phyloP scores from a whole-genome alignment of 106 monocot species.

The Posidonia australis region DNA sequence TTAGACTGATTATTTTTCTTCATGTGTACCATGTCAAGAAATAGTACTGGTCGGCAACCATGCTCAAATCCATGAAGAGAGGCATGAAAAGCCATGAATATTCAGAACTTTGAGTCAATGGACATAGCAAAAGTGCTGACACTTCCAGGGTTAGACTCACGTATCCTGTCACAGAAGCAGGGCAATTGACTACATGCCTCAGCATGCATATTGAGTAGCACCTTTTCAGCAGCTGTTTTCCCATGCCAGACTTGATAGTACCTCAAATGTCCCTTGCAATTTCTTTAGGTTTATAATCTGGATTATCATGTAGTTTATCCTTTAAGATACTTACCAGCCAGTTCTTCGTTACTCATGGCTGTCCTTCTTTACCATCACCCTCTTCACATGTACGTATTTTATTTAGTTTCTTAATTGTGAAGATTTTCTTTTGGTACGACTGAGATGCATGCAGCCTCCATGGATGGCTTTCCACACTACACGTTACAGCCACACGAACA shows the following conservation, averaged over 20 bases:
- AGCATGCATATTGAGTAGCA: slow-evolving; percentile 49
- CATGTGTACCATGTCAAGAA: slow-evolving; percentile 68
- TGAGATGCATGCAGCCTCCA: slow-evolving; percentile 88
- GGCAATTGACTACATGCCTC: slow-evolving; percentile 76
- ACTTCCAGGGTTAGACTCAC: slow-evolving; percentile 83
- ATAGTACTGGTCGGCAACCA: slow-evolving; percentile 75
- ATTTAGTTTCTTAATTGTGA: slow-evolving; percentile 72
- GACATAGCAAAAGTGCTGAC: slow-evolving; percentile 44
- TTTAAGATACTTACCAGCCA: slow-evolving; percentile 75
- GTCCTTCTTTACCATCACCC: slow-evolving; percentile 44
- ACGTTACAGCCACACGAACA: slow-evolving; percentile 57
- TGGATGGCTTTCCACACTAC: slow-evolving; percentile 47
- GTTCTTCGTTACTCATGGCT: slow-evolving; percentile 53
- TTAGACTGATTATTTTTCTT: slow-evolving; percentile 63
- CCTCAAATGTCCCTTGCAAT: slow-evolving; percentile 54
- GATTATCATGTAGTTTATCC: slow-evolving; percentile 53
- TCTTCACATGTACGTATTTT: slow-evolving; percentile 69
- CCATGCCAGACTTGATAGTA: slow-evolving; percentile 89
- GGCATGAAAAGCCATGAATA: slow-evolving; percentile 78
- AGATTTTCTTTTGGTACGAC: slow-evolving; percentile 58
- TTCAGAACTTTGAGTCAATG: slow-evolving; percentile 47
- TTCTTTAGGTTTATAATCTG: slow-evolving; percentile 64
- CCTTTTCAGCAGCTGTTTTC: slow-evolving; percentile 66
- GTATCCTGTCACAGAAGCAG: slow-evolving; percentile 60
- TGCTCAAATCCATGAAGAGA: slow-evolving; percentile 76